Base-by-base conservation (phyloP, 352 stramenopile genomes). In the Phytophthora rubi region DNA sequence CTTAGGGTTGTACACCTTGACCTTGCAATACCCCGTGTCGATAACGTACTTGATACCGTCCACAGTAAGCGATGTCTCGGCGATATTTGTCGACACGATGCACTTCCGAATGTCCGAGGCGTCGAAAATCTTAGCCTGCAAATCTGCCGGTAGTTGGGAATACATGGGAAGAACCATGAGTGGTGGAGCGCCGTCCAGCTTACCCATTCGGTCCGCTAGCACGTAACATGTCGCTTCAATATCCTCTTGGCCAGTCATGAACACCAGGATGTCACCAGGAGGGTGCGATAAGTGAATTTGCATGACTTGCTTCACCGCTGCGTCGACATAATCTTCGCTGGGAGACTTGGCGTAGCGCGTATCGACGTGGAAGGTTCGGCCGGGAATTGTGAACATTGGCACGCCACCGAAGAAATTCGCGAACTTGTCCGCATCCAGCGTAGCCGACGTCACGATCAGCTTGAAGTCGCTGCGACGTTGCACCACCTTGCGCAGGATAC, bases 171-270 rank as follows among this genome's bases (percentile, higher is more conserved):
- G 84, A 37, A 99, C 86, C 70, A 99, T 90, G 6, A 99, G 81
- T 18, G 97, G 97, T 18, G 95, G 94, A 4, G 95, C 89, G 45
- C 94, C 93, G 33, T 97, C 94, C 13, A 99, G 76, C 51, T 96
- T 94, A 16, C 86, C 90, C 82, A 99, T 98, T n/a, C 97, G 95
- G 62, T 99, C 95, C 12, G 95, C 94, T 3, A 99, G 63, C 26
- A 99, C 89, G 62, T 89, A 97, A 68, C 95, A 98, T 12, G 92
- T 97, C 8, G 94, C 90, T 61, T 99, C 98, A 73, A 99, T 99
- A 71, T 99, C 98, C 80, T 99, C 97, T 81, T 99, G 98, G 6
- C 98, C 98, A 1, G 98, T 99, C 97, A 99, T 99, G 74, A 99
- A 99, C 44, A 99, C 97, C 6, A 99, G 73, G 65, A 99, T 97